Evolutionary conservation across 306 rosid species (phyloP).

Genomic region (Crataegus laevigata): DNA sequence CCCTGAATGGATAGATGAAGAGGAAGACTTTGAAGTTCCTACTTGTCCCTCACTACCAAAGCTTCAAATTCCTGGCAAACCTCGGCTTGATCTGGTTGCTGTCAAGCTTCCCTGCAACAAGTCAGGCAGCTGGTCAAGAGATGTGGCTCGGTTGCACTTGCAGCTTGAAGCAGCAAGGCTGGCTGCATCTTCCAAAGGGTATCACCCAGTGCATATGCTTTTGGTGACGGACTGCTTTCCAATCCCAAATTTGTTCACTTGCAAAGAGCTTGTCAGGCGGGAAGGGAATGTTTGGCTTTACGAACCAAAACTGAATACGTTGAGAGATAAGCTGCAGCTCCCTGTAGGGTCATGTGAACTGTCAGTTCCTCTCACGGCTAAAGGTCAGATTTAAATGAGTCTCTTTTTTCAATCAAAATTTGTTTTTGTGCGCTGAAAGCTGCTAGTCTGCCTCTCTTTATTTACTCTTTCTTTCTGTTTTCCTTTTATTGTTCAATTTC

Average conservation of each 20-base stretch:
- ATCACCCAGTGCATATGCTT: slow-evolving; percentile 57
- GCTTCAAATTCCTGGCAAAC: slow-evolving; percentile 44
- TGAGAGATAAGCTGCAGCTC: slow-evolving; percentile 63
- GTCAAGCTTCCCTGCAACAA: slow-evolving; percentile 83
- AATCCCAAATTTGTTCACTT: slow-evolving; percentile 62
- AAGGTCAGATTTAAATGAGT: slow-evolving; percentile 42
- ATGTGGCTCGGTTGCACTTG: slow-evolving; percentile 78
- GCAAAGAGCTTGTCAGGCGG: slow-evolving; percentile 56
- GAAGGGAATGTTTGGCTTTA: slow-evolving; percentile 75
- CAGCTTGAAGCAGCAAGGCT: slow-evolving; percentile 84
- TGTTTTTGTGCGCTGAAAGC: not conserved
- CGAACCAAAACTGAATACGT: slow-evolving; percentile 57
- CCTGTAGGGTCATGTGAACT: slow-evolving; percentile 94
- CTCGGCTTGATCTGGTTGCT: slow-evolving; percentile 63
- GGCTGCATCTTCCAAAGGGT: slow-evolving; percentile 72
- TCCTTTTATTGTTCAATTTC: not conserved
- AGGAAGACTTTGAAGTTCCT: slow-evolving; percentile 76
- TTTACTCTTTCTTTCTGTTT: too few relatives aligned
- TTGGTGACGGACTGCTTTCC: slow-evolving; percentile 69
- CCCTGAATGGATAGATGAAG: slow-evolving; percentile 98
- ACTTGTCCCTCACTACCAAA: slow-evolving; percentile 73
- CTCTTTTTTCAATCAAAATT: not conserved
- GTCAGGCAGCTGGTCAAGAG: slow-evolving; percentile 76
- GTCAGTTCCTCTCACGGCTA: slow-evolving; percentile 71
- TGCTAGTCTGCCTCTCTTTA: not conserved